These are phyloP conservation scores for Globisporangium emineosum DNA, from an alignment of 352 stramenopile species.

Conservation along the genomic window DNA sequence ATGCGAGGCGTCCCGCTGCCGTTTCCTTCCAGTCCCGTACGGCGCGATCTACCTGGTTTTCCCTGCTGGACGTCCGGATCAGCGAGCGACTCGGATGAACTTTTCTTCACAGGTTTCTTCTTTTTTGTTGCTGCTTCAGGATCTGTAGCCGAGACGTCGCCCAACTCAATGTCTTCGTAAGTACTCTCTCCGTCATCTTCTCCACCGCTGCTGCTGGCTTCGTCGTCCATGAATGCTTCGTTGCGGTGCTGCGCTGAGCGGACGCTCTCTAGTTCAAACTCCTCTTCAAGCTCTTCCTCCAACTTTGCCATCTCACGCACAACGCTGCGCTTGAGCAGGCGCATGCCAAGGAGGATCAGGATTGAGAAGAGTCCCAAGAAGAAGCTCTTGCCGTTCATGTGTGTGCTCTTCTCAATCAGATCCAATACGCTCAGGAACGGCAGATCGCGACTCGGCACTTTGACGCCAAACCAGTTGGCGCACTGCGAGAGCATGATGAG, in stretches of 20 bases:
- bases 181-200: conserved; percentile 19
- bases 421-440: conserved; percentile 61
- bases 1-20: conserved; percentile 26
- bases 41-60: conserved; percentile 10
- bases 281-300: conserved; percentile 36
- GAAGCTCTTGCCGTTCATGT: conserved; percentile 75
- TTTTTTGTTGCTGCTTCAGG: background rate
- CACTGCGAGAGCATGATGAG: conserved; percentile 91
- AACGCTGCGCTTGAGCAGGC: conserved; percentile 39
- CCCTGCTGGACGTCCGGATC: conserved; percentile 7
- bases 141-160: background rate
- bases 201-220: background rate
- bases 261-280: conserved; percentile 47
- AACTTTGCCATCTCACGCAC: conserved; percentile 36
- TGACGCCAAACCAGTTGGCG: conserved; percentile 82
- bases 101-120: conserved; percentile 7
- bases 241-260: conserved; percentile 26
- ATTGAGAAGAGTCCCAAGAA: conserved; percentile 58
- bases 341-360: conserved; percentile 46
- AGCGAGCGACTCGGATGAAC: background rate
- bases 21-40: conserved; percentile 15
- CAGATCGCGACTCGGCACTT: conserved; percentile 42
- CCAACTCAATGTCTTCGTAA: conserved; percentile 29
- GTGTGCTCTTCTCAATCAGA: conserved; percentile 47
- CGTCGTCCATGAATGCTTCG: conserved; percentile 23